A percentile compares a stretch with the other conserved stretches of the same genome.
Evolutionary conservation across 441 rosid genomes (phyloP).

Genomic region (Manihot esculenta): DNA sequence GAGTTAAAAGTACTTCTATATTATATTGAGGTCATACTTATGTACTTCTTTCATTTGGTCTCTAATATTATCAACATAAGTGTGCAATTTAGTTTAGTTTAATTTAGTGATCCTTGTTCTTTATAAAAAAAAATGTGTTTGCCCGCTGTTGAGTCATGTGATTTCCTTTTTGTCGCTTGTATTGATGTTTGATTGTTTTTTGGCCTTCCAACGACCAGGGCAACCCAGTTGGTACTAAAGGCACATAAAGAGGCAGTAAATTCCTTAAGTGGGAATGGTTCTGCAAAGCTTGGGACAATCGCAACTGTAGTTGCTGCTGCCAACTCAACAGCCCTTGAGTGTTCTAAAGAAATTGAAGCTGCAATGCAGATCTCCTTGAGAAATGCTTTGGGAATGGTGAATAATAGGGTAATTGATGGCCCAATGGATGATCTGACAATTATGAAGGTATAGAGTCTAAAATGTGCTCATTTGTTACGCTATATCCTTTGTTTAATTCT

Average conservation of each 20-base stretch:
- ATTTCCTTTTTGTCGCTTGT: not conserved
- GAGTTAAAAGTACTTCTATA: not conserved
- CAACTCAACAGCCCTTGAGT: conserved; percentile 87
- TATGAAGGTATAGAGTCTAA: conserved; percentile 62
- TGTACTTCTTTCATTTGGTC: not conserved
- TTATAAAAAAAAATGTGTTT: not conserved
- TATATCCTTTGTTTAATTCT: not conserved
- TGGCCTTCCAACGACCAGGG: conserved; percentile 44
- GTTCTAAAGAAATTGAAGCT: conserved; percentile 92
- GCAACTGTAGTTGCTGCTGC: conserved; percentile 98
- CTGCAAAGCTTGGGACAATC: conserved; percentile 85
- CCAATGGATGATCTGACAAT: conserved; percentile 93
- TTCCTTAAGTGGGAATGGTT: conserved; percentile 87
- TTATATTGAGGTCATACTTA: not conserved
- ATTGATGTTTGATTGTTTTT: conserved; percentile 7
- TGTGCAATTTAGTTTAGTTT: not conserved
- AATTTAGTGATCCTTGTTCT: not conserved
- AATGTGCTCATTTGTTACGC: conserved; percentile 5
- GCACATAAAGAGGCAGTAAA: conserved; percentile 97
- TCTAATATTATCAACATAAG: not conserved
- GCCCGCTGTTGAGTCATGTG: not conserved
- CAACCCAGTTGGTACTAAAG: conserved; percentile 87
- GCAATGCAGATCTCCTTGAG: conserved; percentile 96
- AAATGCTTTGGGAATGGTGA: conserved; percentile 69
- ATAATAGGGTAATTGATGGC: conserved; percentile 61